These are phyloP conservation scores for Niveomyces coronatus DNA, from an alignment of 2,329 filamentous ascomycete species.

Conservation along the genomic window DNA sequence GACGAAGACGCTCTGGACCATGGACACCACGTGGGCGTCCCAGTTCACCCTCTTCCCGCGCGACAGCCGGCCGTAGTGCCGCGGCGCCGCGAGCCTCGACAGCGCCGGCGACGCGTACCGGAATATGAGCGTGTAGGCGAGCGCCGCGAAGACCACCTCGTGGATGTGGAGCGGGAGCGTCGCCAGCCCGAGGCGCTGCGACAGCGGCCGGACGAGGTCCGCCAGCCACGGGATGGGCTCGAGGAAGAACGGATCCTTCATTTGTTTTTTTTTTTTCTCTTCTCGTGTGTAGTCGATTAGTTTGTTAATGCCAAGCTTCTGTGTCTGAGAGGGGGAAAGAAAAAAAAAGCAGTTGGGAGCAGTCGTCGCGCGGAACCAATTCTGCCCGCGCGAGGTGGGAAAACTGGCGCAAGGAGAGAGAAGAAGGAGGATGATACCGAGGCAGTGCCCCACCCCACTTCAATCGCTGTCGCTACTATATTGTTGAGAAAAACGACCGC, in stretches of 20 bases:
- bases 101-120: conserved; percentile 56
- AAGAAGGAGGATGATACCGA: too few species aligned
- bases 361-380: too few species aligned
- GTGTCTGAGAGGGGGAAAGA: neutral
- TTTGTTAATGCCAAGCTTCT: too few species aligned
- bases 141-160: conserved; percentile 57
- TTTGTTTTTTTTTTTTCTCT: too few species aligned
- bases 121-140: conserved; percentile 60
- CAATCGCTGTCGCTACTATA: too few species aligned
- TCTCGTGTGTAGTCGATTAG: too few species aligned
- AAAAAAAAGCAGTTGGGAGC: too few species aligned
- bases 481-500: too few species aligned
- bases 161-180: conserved; percentile 69
- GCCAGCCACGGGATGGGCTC: conserved; percentile 47
- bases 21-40: conserved; percentile 79
- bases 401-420: too few species aligned
- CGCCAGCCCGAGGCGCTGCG: conserved; percentile 49
- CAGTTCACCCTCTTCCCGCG: conserved; percentile 62
- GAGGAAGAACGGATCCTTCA: conserved; percentile 66
- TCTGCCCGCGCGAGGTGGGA: too few species aligned
- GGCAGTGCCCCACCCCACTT: too few species aligned
- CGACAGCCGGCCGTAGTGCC: conserved; percentile 52
- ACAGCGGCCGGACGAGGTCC: conserved; percentile 50
- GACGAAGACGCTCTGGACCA: conserved; percentile 66
- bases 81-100: conserved; percentile 51